Conservation (phyloP, 257 asterid genomes). For the Solanum habrochaites region DNA sequence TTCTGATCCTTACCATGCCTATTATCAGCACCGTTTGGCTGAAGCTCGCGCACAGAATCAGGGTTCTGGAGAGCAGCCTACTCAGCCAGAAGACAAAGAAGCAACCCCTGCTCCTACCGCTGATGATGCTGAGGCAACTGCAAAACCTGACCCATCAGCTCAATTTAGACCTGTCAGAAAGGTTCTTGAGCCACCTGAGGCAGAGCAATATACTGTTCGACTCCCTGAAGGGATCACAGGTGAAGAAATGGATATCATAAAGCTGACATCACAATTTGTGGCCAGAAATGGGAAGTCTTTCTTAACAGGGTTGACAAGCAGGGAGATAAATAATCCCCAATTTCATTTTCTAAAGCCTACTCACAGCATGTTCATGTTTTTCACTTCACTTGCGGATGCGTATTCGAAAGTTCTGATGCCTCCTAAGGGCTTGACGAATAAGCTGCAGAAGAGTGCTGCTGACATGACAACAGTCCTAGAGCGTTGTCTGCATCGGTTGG, state of each 20-base stretch:
- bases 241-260: constrained; percentile 85
- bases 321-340: constrained; percentile 82
- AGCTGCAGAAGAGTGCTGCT: constrained; percentile 51
- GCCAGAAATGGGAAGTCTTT: constrained; percentile 88
- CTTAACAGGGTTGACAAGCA: constrained; percentile 79
- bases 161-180: constrained; percentile 46
- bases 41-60: constrained; percentile 76
- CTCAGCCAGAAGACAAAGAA: constrained; percentile 29
- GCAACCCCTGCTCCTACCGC: constrained; percentile 19
- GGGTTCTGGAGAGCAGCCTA: constrained; percentile 29
- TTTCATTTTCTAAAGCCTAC: constrained; percentile 88
- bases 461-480: constrained; percentile 91
- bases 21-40: constrained; percentile 76
- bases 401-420: constrained; percentile 95
- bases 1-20: constrained; percentile 90
- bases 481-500: constrained; percentile 77
- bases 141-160: constrained; percentile 64
- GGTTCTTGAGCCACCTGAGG: constrained; percentile 94
- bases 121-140: constrained; percentile 33
- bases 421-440: constrained; percentile 61
- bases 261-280: constrained; percentile 93
- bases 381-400: constrained; percentile 91
- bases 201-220: constrained; percentile 79
- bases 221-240: constrained; percentile 94
- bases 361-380: constrained; percentile 94